phyloP scores from a whole-genome alignment of 495 filamentous ascomycete genomes.

The Evernia prunastri region DNA sequence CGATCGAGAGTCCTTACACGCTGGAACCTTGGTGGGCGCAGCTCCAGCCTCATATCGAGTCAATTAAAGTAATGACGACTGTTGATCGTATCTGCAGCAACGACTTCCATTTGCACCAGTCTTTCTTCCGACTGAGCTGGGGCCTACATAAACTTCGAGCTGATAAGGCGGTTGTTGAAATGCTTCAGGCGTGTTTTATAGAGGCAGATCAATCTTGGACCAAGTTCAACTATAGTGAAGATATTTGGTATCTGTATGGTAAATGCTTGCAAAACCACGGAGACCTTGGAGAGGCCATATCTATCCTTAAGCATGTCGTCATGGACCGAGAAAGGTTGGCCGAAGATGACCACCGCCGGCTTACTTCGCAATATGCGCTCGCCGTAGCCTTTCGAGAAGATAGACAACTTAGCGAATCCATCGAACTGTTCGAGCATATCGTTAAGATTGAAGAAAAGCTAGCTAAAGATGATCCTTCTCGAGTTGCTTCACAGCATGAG shows the following conservation, averaged over 20 bases:
- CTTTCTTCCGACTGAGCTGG: neutral
- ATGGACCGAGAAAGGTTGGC: neutral
- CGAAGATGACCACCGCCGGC: neutral
- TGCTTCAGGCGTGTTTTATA: neutral
- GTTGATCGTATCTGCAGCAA: neutral
- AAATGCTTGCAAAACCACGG: neutral
- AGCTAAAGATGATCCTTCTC: slow-evolving; percentile 29
- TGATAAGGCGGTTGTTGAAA: neutral
- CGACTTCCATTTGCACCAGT: neutral
- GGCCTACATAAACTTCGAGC: neutral
- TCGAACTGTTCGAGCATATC: neutral
- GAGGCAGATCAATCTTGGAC: neutral
- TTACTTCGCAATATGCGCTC: neutral
- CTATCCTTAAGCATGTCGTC: neutral
- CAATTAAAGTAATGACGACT: neutral
- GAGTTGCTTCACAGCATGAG: slow-evolving; percentile 24
- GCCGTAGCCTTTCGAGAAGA: neutral
- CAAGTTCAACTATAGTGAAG: neutral
- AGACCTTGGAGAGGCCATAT: neutral
- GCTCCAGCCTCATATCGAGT: slow-evolving; percentile 5
- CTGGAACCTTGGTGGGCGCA: neutral
- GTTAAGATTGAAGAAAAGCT: slow-evolving; percentile 20
- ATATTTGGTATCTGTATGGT: neutral
- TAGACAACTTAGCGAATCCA: neutral
- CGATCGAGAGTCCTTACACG: neutral